Percentiles rank a stretch among this genome's conserved stretches.
These are phyloP conservation scores for Harringtonia aguacate DNA, from an alignment of 2,329 filamentous ascomycete genomes.

Conservation along the genomic window DNA sequence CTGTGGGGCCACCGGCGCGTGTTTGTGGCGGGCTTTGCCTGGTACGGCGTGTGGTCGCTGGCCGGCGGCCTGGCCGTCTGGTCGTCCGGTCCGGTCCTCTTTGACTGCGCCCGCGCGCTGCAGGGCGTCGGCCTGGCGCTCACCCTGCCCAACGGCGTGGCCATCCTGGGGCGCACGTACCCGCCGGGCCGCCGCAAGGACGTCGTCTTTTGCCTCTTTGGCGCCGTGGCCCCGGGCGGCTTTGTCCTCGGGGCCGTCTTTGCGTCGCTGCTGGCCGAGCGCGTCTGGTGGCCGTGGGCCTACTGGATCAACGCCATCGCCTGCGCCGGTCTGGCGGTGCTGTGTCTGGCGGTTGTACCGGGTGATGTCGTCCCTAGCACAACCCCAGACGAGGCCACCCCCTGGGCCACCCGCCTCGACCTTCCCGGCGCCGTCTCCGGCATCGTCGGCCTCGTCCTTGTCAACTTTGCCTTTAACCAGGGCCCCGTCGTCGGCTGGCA, in stretches of 20 bases:
- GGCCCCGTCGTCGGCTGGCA: slow-evolving; percentile 11
- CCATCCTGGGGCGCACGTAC: slow-evolving; percentile 49
- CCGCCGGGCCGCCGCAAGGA: slow-evolving; percentile 45
- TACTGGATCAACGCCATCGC: slow-evolving; percentile 17
- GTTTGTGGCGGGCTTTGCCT: too few species aligned
- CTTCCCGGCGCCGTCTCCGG: slow-evolving; percentile 7
- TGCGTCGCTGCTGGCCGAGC: slow-evolving; percentile 24
- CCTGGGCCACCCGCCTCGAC: slow-evolving; percentile 6
- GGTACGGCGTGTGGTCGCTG: too few species aligned
- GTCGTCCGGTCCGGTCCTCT: too few species aligned
- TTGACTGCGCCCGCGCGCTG: slow-evolving; percentile 40
- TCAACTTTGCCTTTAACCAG: slow-evolving; percentile 15
- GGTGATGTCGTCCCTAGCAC: slow-evolving; percentile 11
- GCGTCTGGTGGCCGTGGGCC: slow-evolving; percentile 27
- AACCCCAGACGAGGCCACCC: not conserved
- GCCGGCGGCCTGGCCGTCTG: too few species aligned
- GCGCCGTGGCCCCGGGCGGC: slow-evolving; percentile 32
- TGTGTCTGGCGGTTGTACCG: slow-evolving; percentile 13
- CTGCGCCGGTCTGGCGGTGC: slow-evolving; percentile 7
- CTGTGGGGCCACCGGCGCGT: too few species aligned
- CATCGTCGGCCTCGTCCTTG: slow-evolving; percentile 9
- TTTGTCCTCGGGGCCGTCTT: slow-evolving; percentile 21
- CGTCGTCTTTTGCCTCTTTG: slow-evolving; percentile 45
- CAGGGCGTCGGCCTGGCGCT: slow-evolving; percentile 54
- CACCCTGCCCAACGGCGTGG: slow-evolving; percentile 52